Evolutionary conservation across 2,329 filamentous ascomycete genomes (phyloP).

Genomic region (Diaporthe ampelina): DNA sequence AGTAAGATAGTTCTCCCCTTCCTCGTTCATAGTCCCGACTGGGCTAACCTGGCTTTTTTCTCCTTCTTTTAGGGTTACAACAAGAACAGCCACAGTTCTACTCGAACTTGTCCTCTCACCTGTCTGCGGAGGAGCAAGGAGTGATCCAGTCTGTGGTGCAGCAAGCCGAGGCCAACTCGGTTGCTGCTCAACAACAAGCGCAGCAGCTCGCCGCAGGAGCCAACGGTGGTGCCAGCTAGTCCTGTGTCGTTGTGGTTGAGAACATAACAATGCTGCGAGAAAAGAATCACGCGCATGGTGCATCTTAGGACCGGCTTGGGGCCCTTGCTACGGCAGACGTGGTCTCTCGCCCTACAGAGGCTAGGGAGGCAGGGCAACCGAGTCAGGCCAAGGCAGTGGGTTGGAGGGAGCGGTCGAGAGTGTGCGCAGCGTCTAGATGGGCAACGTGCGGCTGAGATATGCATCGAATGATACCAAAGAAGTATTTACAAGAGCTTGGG

Average conservation of each 20-base stretch:
- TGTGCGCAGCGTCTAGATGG: background rate
- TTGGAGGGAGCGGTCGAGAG: background rate
- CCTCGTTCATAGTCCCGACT: slow-evolving; percentile 43
- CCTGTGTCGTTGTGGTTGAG: background rate
- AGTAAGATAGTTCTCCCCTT: slow-evolving; percentile 73
- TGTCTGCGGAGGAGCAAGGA: slow-evolving; percentile 84
- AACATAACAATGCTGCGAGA: background rate
- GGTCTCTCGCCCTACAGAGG: background rate
- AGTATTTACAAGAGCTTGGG: slow-evolving; percentile 37
- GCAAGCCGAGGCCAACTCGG: slow-evolving; percentile 70
- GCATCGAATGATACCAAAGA: slow-evolving; percentile 40
- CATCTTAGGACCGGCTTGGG: background rate
- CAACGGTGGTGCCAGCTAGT: slow-evolving; percentile 43
- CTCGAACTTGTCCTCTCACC: slow-evolving; percentile 80
- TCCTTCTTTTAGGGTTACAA: slow-evolving; percentile 77
- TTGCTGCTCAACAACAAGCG: slow-evolving; percentile 55
- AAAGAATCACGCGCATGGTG: slow-evolving; percentile 2
- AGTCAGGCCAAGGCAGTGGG: background rate
- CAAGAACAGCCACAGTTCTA: slow-evolving; percentile 93
- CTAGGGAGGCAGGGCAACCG: background rate
- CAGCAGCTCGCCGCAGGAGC: slow-evolving; percentile 43
- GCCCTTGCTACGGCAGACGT: background rate
- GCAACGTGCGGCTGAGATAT: slow-evolving; percentile 9
- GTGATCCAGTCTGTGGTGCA: slow-evolving; percentile 84
- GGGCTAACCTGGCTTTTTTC: slow-evolving; percentile 44